Conservation (phyloP, 2,329 filamentous ascomycete genomes). For the Fusarium sp. region DNA sequence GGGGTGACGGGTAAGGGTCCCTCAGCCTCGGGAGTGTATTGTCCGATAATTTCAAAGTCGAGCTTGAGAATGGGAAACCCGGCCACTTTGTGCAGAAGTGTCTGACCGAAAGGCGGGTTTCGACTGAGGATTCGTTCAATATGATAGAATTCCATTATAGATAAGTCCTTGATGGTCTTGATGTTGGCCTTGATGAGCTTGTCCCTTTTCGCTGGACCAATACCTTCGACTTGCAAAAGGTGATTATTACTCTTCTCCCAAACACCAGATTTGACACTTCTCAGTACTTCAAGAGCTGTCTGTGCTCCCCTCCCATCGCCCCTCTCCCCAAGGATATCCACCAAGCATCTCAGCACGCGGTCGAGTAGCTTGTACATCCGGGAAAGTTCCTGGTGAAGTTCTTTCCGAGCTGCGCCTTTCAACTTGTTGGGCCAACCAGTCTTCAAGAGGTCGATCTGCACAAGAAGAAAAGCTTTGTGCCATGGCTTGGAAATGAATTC, state of each 20-base stretch:
- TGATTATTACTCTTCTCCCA: conserved; percentile 89
- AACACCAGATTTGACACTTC: conserved; percentile 77
- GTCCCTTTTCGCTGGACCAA: conserved; percentile 80
- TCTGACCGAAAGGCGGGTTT: conserved; percentile 85
- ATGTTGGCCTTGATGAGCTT: conserved; percentile 80
- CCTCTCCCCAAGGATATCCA: conserved; percentile 54
- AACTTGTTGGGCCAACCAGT: conserved; percentile 69
- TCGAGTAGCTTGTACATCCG: conserved; percentile 53
- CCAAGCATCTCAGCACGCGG: conserved; percentile 52
- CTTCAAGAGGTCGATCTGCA: conserved; percentile 76
- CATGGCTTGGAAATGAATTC: conserved; percentile 66
- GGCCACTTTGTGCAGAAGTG: conserved; percentile 71
- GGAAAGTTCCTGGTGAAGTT: conserved; percentile 49
- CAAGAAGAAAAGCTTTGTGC: conserved; percentile 81
- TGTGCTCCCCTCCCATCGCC: conserved; percentile 74
- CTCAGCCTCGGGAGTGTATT: conserved; percentile 2
- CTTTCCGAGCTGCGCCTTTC: conserved; percentile 48
- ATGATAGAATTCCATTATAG: conserved; percentile 72
- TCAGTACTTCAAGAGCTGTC: conserved; percentile 79
- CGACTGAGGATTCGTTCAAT: conserved; percentile 83
- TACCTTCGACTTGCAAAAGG: conserved; percentile 82
- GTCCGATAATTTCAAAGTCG: conserved; percentile 50
- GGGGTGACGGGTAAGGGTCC: not conserved
- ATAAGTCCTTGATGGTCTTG: conserved; percentile 76
- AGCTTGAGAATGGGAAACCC: conserved; percentile 74